Evolutionary conservation across 306 rosid species (phyloP).

Genomic region (Vigna reflexopilosa): DNA sequence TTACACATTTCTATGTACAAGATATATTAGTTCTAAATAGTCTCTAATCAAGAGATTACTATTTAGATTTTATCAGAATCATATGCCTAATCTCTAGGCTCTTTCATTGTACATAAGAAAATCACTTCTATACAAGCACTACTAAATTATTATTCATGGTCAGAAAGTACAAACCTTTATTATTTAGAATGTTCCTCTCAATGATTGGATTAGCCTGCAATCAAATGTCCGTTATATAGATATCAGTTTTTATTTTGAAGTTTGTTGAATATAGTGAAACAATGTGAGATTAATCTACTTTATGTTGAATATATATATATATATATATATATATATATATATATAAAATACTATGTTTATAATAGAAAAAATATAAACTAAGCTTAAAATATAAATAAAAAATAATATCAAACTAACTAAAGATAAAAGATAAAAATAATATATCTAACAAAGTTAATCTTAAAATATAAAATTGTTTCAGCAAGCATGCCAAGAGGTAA

Average conservation of each 20-base stretch:
- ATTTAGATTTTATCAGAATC: constrained; percentile 9
- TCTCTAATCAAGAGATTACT: not conserved
- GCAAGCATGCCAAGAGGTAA: constrained; percentile 12
- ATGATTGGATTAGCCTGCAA: constrained; percentile 87
- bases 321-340: too few species aligned
- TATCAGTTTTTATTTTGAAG: not conserved
- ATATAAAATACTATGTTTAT: too few species aligned
- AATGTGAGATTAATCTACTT: too few species aligned
- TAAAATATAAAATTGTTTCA: constrained; percentile 22
- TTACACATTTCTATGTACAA: constrained; percentile 28
- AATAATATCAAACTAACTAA: too few species aligned
- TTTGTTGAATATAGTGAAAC: too few species aligned
- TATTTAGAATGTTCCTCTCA: constrained; percentile 65
- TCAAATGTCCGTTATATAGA: constrained; percentile 37
- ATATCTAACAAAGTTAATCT: not conserved
- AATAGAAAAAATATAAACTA: too few species aligned
- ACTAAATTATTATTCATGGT: constrained; percentile 23
- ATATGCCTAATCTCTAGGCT: constrained; percentile 31
- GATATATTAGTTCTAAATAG: constrained; percentile 6
- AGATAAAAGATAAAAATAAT: too few species aligned
- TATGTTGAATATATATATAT: too few species aligned
- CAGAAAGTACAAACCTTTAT: constrained; percentile 66
- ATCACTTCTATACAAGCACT: constrained; percentile 26
- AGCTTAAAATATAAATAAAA: too few species aligned
- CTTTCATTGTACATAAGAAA: not conserved